Base-by-base conservation (phyloP, 2,329 filamentous ascomycete species). In the Diaporthe caulivora region DNA sequence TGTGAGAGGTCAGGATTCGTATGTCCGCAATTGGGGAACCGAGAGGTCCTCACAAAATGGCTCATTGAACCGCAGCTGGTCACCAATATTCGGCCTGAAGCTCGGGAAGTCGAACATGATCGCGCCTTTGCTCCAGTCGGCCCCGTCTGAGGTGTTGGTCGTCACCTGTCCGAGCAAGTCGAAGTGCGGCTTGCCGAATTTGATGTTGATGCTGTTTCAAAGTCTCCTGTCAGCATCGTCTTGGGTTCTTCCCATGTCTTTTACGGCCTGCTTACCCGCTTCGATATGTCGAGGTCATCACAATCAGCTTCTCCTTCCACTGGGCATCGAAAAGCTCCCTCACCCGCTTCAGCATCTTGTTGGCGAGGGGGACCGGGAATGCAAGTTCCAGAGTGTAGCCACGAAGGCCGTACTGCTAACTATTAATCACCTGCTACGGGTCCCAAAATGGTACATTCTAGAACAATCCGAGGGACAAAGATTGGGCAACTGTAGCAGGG, bases 71-170 rank as follows among this genome's bases (percentile, higher is more conserved):
- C 86, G 83, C 78, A 83, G 79, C 6, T 83, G 78, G 71, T 88
- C 86, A 1, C 86, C 87, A 11, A 83, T 77, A 2, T 77, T 83
- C 0, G 87, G 86, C 67, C 84, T 81, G 77, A 85, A 88, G 26
- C 80, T 83, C 2, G 87, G 87, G 76, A 88, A 89, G 76, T 89
- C 87, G 75, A 89, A 86, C 87, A 88, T 89, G 77, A 89, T 87
- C 26, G 84, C 83, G 2, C 86, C 87, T 77, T 87, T 84, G 67
- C 78, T 80, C 86, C 86, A 88, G 77, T 88, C 87, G 9, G 82
- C 84, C 5, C 84, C 84, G 72, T 87, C 86, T 1, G 81, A 81
- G 10, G 86, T 88, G 76, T 83, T 82, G 69, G 84, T 84, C 13
- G 86, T 87, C 21, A 85, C 84, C 79, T 88, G 87, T 18, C 86